These are phyloP conservation scores for Botryosphaeria agaves DNA, from an alignment of 2,329 filamentous ascomycete genomes.

Conservation along the genomic window DNA sequence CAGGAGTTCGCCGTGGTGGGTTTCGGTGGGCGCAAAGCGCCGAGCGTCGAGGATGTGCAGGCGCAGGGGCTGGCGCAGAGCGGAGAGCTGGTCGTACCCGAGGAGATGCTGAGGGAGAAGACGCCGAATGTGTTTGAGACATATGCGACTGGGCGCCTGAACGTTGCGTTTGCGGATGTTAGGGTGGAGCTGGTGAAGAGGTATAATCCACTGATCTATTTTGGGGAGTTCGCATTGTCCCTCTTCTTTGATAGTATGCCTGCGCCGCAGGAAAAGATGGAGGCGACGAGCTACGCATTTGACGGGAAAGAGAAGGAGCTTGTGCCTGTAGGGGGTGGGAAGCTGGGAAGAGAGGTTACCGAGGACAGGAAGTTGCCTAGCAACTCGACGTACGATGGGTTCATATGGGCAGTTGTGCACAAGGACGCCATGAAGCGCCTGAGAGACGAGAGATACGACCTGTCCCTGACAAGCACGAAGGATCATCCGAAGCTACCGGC, in stretches of 20 bases:
- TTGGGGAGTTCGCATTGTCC: constrained; percentile 50
- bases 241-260: constrained; percentile 68
- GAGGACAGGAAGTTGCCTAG: constrained; percentile 42
- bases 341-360: constrained; percentile 39
- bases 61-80: constrained; percentile 18
- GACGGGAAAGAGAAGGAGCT: constrained; percentile 77
- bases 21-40: constrained; percentile 40
- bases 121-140: constrained; percentile 70
- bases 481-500: constrained; percentile 76
- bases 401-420: constrained; percentile 90
- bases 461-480: constrained; percentile 85
- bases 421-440: constrained; percentile 85
- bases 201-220: constrained; percentile 58
- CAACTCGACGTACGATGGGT: constrained; percentile 61
- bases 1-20: constrained; percentile 80
- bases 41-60: constrained; percentile 28
- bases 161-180: constrained; percentile 79
- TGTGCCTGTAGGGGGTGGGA: constrained; percentile 51
- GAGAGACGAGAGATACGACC: constrained; percentile 83
- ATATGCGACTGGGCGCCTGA: constrained; percentile 84
- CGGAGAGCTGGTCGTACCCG: constrained; percentile 28
- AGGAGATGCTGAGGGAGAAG: constrained; percentile 64
- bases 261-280: constrained; percentile 51
- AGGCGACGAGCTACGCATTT: constrained; percentile 71
- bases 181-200: constrained; percentile 68